Base-by-base conservation (phyloP, 345 rosid genomes). In the Citrus maxima region DNA sequence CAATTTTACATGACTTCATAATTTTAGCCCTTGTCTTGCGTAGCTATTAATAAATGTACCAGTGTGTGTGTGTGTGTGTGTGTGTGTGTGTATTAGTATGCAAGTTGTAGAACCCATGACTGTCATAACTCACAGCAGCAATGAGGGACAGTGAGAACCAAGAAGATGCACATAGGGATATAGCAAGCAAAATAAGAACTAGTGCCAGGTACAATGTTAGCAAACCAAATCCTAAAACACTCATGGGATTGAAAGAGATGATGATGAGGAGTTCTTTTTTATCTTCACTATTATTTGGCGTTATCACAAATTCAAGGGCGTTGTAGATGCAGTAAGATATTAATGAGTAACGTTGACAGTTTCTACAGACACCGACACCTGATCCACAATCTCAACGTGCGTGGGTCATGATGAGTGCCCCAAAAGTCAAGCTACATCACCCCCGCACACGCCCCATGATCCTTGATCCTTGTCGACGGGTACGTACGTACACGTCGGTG, bases 351-450 rank as follows among this genome's bases (percentile, higher is more conserved):
- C 28, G 62, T 14, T 75, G 46, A 74, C 77, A 28, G 27, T 3
- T 4, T 14, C 2, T 51, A 55, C 21, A 32, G 67, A 18, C 82
- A 76, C 75, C 67, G 82, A 76, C 80, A 60, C 30, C 37, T 34
- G 72, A 61, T 72, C 75, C 78, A 37, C 70, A 14, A 37, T 66
- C 55, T 24, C 25, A 35, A 76, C 59, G 76, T 28, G 70, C 32
- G 78, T 27, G 75, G 38, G 55, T 62, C 68, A 78, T 18, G 69
- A 60, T 22, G 65, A 8, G n/a, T 10, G 49, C 22, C 70, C 71
- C 10, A 16, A 67, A 73, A 66, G 81, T 78, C 76, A 63, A 46
- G 42, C 9, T 69, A 35, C 62, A 60, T 60, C 37, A 73, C 14
- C 21, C 7, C 58, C 12, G 60, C 78, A 77, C 78, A 67, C 77